A percentile compares a stretch with the other conserved stretches of the same genome.
Evolutionary conservation across 192 early-diverging fungal genomes (phyloP).

Genomic region (Coemansia sp.): DNA sequence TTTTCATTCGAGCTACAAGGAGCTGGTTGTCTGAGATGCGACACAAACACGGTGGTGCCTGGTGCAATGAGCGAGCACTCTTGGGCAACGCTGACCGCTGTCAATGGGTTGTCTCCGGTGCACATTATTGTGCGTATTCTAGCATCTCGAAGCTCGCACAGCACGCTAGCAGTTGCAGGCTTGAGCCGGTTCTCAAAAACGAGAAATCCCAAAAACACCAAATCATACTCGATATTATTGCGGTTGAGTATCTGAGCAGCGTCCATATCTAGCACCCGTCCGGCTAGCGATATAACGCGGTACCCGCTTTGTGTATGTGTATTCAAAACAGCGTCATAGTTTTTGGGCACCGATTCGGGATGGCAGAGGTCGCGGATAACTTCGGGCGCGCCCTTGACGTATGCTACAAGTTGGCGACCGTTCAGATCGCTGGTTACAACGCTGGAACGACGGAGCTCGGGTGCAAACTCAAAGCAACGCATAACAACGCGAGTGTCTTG

Average conservation of each 20-base stretch:
- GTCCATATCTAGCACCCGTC: conserved; percentile 57
- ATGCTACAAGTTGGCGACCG: conserved; percentile 50
- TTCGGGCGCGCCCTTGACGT: conserved; percentile 97
- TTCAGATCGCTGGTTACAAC: conserved; percentile 69
- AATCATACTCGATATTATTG: conserved; percentile 69
- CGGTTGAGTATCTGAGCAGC: conserved; percentile 64
- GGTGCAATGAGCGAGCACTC: conserved; percentile 84
- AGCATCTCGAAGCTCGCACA: conserved; percentile 76
- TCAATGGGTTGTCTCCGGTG: conserved; percentile 96
- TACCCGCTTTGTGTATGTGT: conserved; percentile 89
- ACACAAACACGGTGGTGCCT: conserved; percentile 71
- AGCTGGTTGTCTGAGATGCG: conserved; percentile 54
- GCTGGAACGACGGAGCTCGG: conserved; percentile 82
- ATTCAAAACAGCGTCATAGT: conserved; percentile 72
- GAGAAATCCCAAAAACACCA: conserved; percentile 90
- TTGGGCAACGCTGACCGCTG: conserved; percentile 88
- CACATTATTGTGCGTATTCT: conserved; percentile 94
- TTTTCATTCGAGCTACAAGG: neutral
- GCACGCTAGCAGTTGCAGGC: conserved; percentile 67
- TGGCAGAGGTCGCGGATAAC: conserved; percentile 80
- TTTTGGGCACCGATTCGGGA: conserved; percentile 71
- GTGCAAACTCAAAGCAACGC: conserved; percentile 87
- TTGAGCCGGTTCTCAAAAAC: conserved; percentile 99
- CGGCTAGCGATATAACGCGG: conserved; percentile 91
- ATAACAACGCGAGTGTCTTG: conserved; percentile 57